phyloP scores from a whole-genome alignment of 345 rosid genomes.

The Heritiera littoralis region DNA sequence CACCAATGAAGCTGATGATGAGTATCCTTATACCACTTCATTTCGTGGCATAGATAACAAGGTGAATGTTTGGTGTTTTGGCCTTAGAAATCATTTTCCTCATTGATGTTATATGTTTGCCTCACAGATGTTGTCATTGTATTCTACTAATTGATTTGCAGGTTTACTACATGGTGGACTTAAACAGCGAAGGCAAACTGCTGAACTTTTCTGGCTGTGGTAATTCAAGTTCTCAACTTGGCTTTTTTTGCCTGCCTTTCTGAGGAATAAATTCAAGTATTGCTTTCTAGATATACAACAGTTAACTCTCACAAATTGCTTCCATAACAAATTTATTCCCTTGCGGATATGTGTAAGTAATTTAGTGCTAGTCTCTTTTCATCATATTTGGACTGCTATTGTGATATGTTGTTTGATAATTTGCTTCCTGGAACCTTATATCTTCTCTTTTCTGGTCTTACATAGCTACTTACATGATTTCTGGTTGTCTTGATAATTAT shows the following conservation, averaged over 20 bases:
- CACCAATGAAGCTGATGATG: constrained; percentile 91
- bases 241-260: not conserved
- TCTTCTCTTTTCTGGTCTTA: not conserved
- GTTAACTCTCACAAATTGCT: not conserved
- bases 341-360: not conserved
- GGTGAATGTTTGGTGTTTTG: constrained; percentile 37
- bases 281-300: not conserved
- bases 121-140: not conserved
- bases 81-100: not conserved
- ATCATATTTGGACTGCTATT: not conserved
- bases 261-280: not conserved
- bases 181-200: constrained; percentile 51
- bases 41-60: constrained; percentile 97
- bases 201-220: constrained; percentile 92
- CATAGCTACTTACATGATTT: not conserved
- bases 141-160: constrained; percentile 37
- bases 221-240: constrained; percentile 35
- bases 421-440: not conserved
- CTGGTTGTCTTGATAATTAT: not conserved
- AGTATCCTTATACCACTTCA: constrained; percentile 78
- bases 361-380: not conserved
- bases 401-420: not conserved
- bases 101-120: not conserved
- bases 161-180: constrained; percentile 89
- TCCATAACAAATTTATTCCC: not conserved